phyloP scores from a whole-genome alignment of 2,329 filamentous ascomycete species.

The Aspergillus caelatus region DNA sequence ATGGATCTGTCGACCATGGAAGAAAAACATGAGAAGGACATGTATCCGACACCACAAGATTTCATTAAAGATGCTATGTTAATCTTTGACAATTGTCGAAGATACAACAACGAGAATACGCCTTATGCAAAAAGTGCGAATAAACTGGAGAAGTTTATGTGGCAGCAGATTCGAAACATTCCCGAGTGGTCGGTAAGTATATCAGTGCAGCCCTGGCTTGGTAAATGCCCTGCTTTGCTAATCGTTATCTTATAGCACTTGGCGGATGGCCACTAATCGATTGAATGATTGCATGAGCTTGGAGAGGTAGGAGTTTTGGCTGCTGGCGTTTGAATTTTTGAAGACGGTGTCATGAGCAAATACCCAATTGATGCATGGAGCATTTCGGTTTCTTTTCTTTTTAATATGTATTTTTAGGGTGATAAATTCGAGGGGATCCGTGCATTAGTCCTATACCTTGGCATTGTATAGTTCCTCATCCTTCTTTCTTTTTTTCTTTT shows the following conservation, averaged over 20 bases:
- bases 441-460: background rate
- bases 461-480: background rate
- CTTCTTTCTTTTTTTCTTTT: background rate
- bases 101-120: slow-evolving; percentile 95
- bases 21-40: slow-evolving; percentile 87
- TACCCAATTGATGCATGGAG: slow-evolving; percentile 19
- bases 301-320: slow-evolving; percentile 1
- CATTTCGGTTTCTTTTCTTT: slow-evolving; percentile 9
- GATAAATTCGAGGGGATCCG: background rate
- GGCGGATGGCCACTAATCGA: slow-evolving; percentile 39
- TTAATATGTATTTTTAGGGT: slow-evolving; percentile 4
- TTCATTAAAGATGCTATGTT: slow-evolving; percentile 87
- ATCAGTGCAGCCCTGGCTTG: background rate
- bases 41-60: slow-evolving; percentile 88
- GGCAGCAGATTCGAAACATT: slow-evolving; percentile 85
- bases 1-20: slow-evolving; percentile 99
- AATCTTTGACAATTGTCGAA: slow-evolving; percentile 91
- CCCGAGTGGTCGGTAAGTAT: slow-evolving; percentile 79
- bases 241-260: slow-evolving; percentile 37
- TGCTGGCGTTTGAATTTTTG: slow-evolving; percentile 11
- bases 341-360: slow-evolving; percentile 12
- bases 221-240: background rate
- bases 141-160: slow-evolving; percentile 93
- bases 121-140: slow-evolving; percentile 94
- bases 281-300: slow-evolving; percentile 19